Evolutionary conservation across 2,329 filamentous ascomycete species (phyloP).

Genomic region (Aspergillus unguis): DNA sequence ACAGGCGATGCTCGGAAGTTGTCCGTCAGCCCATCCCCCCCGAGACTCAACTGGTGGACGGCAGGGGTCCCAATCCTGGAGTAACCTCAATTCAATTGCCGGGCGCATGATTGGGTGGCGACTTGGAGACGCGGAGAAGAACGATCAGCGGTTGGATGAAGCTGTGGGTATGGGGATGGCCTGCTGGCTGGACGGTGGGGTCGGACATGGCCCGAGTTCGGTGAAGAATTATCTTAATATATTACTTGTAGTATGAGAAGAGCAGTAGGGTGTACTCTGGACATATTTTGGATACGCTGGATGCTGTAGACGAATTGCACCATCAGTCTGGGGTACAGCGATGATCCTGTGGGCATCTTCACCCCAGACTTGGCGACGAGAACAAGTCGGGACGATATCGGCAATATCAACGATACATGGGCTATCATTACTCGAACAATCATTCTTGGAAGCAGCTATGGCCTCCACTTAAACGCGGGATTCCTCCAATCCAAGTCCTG

Average conservation of each 20-base stretch:
- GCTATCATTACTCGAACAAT: too few species aligned
- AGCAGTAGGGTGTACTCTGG: background rate
- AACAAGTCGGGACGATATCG: too few species aligned
- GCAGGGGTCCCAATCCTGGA: background rate
- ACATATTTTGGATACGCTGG: background rate
- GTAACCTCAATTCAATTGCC: background rate
- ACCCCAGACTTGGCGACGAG: too few species aligned
- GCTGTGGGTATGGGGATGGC: background rate
- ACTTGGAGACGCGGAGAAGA: background rate
- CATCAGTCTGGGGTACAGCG: too few species aligned
- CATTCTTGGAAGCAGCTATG: background rate
- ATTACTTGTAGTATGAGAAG: background rate
- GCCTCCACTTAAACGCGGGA: constrained; percentile 42
- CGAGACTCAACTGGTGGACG: background rate
- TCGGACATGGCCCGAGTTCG: background rate
- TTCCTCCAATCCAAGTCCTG: constrained; percentile 65
- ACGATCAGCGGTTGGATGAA: background rate
- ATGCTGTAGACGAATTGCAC: background rate
- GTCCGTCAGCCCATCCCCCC: background rate
- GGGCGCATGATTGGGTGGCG: background rate
- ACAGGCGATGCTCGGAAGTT: constrained; percentile 4
- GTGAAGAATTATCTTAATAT: background rate
- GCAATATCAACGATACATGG: too few species aligned
- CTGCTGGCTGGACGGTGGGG: background rate
- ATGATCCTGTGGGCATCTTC: too few species aligned